Evolutionary conservation across 2,329 filamentous ascomycete genomes (phyloP).

Genomic region (Phyllachora maydis): DNA sequence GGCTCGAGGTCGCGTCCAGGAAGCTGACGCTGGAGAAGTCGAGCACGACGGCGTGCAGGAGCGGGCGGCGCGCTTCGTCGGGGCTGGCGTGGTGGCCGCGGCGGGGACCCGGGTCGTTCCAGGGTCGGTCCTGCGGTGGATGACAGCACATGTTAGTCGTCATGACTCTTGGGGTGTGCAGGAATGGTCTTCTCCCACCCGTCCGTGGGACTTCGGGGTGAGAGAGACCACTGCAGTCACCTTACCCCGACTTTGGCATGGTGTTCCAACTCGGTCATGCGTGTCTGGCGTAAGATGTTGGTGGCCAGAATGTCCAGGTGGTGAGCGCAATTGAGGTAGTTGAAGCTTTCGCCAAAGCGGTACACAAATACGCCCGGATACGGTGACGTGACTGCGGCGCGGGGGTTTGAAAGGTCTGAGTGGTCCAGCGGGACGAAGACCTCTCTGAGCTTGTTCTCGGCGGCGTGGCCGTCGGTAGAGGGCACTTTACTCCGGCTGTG

Average conservation of each 20-base stretch:
- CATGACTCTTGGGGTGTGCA: too few relatives aligned
- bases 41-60: constrained; percentile 30
- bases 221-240: background rate
- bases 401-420: constrained; percentile 21
- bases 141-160: too few relatives aligned
- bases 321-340: constrained; percentile 27
- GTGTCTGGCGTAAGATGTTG: constrained; percentile 18
- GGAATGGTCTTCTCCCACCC: too few relatives aligned
- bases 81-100: constrained; percentile 15
- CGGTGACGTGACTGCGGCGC: constrained; percentile 17
- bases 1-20: constrained; percentile 34
- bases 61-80: constrained; percentile 14
- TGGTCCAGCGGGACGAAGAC: constrained; percentile 19
- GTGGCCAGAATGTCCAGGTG: constrained; percentile 20
- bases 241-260: constrained; percentile 11
- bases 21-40: constrained; percentile 36
- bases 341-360: constrained; percentile 27
- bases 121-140: constrained; percentile 27
- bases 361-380: constrained; percentile 30
- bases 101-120: constrained; percentile 36
- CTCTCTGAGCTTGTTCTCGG: too few relatives aligned
- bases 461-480: constrained; percentile 2
- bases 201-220: too few relatives aligned
- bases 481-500: too few relatives aligned
- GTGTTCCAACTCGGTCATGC: constrained; percentile 15